A percentile compares a stretch with the other conserved stretches of the same genome.
phyloP scores from a whole-genome alignment of 495 filamentous ascomycete genomes.

The Neurospora hispaniola region DNA sequence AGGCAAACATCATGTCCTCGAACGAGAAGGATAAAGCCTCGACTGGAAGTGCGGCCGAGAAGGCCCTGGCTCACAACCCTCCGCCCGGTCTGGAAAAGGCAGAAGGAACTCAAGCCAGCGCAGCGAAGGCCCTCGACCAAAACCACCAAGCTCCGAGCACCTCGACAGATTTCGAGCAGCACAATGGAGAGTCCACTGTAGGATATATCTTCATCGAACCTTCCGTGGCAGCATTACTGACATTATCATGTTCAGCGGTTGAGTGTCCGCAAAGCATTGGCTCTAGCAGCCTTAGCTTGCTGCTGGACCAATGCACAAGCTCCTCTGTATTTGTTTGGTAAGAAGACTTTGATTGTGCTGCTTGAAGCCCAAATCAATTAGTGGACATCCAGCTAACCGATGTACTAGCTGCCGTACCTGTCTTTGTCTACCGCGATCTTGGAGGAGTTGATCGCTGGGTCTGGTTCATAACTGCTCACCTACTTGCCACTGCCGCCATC shows the following conservation, averaged over 20 bases:
- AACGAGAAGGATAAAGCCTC: background rate
- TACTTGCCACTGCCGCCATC: slow-evolving; percentile 55
- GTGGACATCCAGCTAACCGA: background rate
- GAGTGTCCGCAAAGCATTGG: slow-evolving; percentile 5
- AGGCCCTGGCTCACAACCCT: background rate
- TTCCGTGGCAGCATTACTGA: background rate
- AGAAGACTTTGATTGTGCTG: background rate
- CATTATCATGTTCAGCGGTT: background rate
- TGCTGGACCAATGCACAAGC: slow-evolving; percentile 22
- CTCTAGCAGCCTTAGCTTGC: slow-evolving; percentile 16
- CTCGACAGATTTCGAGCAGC: background rate
- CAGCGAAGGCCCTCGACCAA: background rate
- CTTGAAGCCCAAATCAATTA: background rate
- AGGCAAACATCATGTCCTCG: background rate
- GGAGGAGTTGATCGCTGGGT: slow-evolving; percentile 57
- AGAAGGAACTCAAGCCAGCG: background rate
- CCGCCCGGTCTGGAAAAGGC: background rate
- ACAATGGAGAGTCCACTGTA: background rate
- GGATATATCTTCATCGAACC: background rate
- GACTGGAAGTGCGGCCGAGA: background rate
- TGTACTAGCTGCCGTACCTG: slow-evolving; percentile 12
- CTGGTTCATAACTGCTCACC: slow-evolving; percentile 63
- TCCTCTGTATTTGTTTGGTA: slow-evolving; percentile 21
- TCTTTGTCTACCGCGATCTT: slow-evolving; percentile 50
- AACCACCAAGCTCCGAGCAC: background rate